Conservation (phyloP, 2,329 filamentous ascomycete genomes). For the Talaromyces albobiverticillius region DNA sequence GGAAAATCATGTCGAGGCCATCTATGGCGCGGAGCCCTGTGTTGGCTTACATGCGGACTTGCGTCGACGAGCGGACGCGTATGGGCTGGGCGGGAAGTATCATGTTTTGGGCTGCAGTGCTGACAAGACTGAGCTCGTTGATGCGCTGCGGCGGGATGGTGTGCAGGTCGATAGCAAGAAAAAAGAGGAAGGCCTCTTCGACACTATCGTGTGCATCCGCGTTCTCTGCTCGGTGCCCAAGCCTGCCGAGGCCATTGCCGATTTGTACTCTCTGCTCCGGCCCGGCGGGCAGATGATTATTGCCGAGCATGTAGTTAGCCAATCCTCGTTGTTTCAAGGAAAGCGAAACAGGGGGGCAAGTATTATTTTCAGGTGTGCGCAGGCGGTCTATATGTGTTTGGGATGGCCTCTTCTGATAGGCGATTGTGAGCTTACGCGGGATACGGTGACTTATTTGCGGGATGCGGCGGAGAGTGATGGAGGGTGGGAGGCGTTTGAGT, state of each 20-base stretch:
- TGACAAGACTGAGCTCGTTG: slow-evolving; percentile 46
- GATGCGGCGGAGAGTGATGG: slow-evolving; percentile 41
- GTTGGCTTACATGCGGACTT: slow-evolving; percentile 46
- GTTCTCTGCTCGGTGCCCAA: slow-evolving; percentile 56
- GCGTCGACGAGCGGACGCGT: slow-evolving; percentile 35
- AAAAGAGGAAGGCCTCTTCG: slow-evolving; percentile 43
- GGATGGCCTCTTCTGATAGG: slow-evolving; percentile 55
- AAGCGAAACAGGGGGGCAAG: slow-evolving; percentile 34
- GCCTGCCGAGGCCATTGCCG: slow-evolving; percentile 43
- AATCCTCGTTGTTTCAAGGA: slow-evolving; percentile 42
- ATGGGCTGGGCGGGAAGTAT: slow-evolving; percentile 48
- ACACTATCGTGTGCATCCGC: slow-evolving; percentile 54
- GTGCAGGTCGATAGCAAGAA: slow-evolving; percentile 25
- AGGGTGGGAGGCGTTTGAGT: slow-evolving; percentile 48
- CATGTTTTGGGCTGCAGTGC: slow-evolving; percentile 49
- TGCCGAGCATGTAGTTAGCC: slow-evolving; percentile 56
- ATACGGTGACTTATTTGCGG: slow-evolving; percentile 45
- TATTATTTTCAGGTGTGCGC: slow-evolving; percentile 43
- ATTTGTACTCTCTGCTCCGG: slow-evolving; percentile 51
- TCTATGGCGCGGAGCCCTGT: slow-evolving; percentile 57
- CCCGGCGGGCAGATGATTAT: slow-evolving; percentile 56
- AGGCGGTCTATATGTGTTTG: slow-evolving; percentile 44
- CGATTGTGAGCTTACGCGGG: slow-evolving; percentile 50
- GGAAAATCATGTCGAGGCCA: slow-evolving; percentile 33
- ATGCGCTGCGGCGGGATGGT: slow-evolving; percentile 42